These are phyloP conservation scores for Venturia asperata DNA, from an alignment of 2,329 filamentous ascomycete species.

Conservation along the genomic window DNA sequence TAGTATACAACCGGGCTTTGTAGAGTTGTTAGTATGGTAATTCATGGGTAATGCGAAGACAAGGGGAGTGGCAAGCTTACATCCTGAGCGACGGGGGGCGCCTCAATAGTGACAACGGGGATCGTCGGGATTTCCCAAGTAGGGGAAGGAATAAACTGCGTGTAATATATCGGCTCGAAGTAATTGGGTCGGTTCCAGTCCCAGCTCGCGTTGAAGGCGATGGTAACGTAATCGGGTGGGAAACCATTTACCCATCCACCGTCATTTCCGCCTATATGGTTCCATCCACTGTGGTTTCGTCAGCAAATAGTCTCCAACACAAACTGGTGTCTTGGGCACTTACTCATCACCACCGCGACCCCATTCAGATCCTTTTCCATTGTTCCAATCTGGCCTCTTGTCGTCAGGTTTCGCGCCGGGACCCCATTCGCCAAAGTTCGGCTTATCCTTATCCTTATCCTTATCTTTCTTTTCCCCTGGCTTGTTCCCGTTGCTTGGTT, in stretches of 20 bases:
- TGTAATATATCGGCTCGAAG: background rate
- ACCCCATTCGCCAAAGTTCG: background rate
- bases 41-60: too few species aligned
- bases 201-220: background rate
- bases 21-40: background rate
- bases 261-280: background rate
- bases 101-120: slow-evolving; percentile 1
- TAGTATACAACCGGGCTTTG: background rate
- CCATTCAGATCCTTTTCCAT: slow-evolving; percentile 3
- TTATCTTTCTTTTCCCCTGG: background rate
- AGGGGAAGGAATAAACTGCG: background rate
- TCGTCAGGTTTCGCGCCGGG: background rate
- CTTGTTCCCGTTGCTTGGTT: background rate
- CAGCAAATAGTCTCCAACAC: background rate
- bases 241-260: background rate
- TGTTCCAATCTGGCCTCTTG: background rate
- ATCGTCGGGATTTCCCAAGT: background rate
- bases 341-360: slow-evolving; percentile 4
- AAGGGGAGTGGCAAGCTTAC: background rate
- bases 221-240: background rate
- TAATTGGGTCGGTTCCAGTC: background rate
- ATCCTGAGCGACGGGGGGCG: background rate
- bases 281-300: background rate
- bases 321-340: background rate
- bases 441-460: background rate